Percentiles rank a stretch among this genome's conserved stretches.
Conservation (phyloP, 352 stramenopile genomes). For the Phytophthora citrophthora region DNA sequence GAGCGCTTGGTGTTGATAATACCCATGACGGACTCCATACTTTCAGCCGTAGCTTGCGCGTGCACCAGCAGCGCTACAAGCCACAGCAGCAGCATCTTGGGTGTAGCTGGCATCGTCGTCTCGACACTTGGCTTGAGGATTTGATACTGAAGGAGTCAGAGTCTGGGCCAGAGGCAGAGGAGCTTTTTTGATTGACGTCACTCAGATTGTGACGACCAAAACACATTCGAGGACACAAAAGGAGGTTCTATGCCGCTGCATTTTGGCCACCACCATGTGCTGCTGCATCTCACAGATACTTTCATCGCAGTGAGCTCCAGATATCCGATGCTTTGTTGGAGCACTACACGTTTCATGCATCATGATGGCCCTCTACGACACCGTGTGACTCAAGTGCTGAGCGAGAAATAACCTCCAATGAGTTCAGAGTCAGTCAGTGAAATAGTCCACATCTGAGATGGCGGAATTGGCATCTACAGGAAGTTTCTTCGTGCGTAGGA, state of each 20-base stretch:
- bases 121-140: constrained; percentile 17
- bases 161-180: constrained; percentile 14
- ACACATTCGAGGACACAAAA: constrained; percentile 6
- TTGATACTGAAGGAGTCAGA: constrained; percentile 35
- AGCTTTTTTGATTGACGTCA: constrained; percentile 22
- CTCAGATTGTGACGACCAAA: constrained; percentile 2
- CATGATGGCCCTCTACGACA: no score
- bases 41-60: constrained; percentile 12
- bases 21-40: constrained; percentile 50
- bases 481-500: no score
- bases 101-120: constrained; percentile 15
- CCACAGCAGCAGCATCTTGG: constrained; percentile 10
- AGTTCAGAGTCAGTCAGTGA: constrained; percentile 1
- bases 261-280: not conserved
- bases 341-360: not conserved
- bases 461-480: no score
- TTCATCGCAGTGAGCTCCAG: not conserved
- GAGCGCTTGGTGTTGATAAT: constrained; percentile 66
- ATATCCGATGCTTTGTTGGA: not conserved
- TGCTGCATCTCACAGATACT: not conserved
- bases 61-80: constrained; percentile 20
- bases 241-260: not conserved
- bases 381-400: constrained; percentile 1
- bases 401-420: not conserved
- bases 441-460: not conserved